Evolutionary conservation across 768 basidiomycete species (phyloP), one percentile per base, ranked within the genome.

Genomic region (Boletellus ananas): DNA sequence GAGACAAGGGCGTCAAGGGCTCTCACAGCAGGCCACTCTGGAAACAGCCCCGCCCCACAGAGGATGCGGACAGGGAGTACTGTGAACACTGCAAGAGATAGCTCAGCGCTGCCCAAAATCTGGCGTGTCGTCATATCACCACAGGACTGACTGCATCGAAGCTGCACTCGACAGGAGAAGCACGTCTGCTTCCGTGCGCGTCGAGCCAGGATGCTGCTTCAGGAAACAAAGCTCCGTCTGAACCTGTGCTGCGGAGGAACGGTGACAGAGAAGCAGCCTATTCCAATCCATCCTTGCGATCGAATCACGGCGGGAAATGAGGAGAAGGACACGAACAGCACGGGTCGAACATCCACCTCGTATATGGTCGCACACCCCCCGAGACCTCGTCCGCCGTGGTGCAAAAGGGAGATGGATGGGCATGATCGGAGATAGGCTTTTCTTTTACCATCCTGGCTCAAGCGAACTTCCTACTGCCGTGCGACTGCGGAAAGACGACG

Each of bases 311-410:
- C 42, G 52, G 44, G 49, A 56, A 55, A 49, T 46, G 36, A 43
- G 29, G 17, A 42, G 25, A 39, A 36, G 49, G 39, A 55, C 35
- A 43, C 50, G 35, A 50, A 37, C 9, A 45, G 27, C 35, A 40
- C 29, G 35, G 47, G 25, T 38, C 36, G 42, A 34, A 47, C 10
- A 50, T 33, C 40, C 20, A 52, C 41, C 34, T 23, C 21, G 71
- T 73, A 61, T 58, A 29, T 29, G 29, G 29, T 79, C 81, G 78
- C 68, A 85, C 75, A 45, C 74, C 36, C 73, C 51, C 83, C 83
- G 56, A 85, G 70, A 13, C 0, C 83, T 41, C 79, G 8, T 82
- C 84, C 31, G 83, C 59, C 8, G 79, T 74, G 27, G 79, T 81
- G 66, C 85, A 81, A 23, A 51, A 43, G 25, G 42, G 43, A 66